phyloP scores from a whole-genome alignment of 2,329 filamentous ascomycete species.

The Trichoderma asperellum region DNA sequence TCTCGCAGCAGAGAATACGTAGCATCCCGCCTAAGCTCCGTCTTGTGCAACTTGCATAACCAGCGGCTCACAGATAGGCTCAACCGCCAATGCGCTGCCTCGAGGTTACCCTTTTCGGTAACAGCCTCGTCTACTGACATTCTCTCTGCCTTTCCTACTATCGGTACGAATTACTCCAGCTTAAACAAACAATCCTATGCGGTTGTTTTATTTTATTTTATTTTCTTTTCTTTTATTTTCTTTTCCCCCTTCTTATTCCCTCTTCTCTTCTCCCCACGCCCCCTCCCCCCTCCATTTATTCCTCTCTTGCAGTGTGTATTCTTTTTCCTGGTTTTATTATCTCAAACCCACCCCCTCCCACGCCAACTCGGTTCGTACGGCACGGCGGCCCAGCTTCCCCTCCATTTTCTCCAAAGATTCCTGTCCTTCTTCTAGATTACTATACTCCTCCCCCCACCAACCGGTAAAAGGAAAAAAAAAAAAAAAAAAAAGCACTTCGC shows the following conservation, averaged over 20 bases:
- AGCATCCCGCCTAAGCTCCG: background rate
- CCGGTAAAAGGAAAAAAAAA: background rate
- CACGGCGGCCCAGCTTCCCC: constrained; percentile 22
- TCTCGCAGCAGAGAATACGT: background rate
- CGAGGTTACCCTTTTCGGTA: background rate
- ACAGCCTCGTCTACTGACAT: background rate
- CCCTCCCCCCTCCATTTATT: no score
- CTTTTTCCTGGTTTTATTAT: background rate
- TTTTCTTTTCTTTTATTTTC: background rate
- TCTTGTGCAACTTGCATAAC: background rate
- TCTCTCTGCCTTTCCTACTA: background rate
- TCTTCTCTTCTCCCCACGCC: no score
- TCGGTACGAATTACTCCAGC: background rate
- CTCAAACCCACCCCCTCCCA: constrained; percentile 20
- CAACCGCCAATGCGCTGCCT: background rate
- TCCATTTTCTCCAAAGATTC: constrained; percentile 10
- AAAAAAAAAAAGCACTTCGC: background rate
- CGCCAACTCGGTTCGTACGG: constrained; percentile 28
- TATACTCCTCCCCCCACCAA: background rate
- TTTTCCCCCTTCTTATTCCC: background rate
- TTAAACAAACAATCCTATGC: background rate
- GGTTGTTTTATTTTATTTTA: background rate
- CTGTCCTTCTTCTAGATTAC: constrained; percentile 5
- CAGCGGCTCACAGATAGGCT: background rate
- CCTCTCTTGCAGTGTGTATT: no score